A percentile compares a stretch with the other conserved stretches of the same genome.
Conservation (phyloP, 2,329 filamentous ascomycete species). For the Stagonosporopsis chrysanthemi region DNA sequence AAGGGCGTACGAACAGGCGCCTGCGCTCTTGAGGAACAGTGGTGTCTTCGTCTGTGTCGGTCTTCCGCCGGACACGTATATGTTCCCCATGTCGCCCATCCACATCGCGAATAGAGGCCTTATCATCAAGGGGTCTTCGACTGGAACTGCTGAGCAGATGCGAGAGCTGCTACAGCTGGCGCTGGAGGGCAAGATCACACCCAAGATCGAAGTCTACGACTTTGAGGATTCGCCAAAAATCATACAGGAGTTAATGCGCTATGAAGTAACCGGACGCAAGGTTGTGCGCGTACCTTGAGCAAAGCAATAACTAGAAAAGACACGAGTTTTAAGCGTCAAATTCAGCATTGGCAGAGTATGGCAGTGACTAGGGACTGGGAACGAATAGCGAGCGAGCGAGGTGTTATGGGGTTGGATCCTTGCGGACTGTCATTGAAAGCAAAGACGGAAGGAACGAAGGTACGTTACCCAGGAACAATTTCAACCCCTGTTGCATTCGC, state of each 20-base stretch:
- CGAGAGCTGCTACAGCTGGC: constrained; percentile 55
- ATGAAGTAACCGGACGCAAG: constrained; percentile 48
- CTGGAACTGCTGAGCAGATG: constrained; percentile 56
- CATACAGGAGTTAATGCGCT: constrained; percentile 43
- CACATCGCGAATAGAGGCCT: constrained; percentile 56
- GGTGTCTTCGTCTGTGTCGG: constrained; percentile 59
- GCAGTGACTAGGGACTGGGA: background rate
- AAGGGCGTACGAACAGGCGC: constrained; percentile 54
- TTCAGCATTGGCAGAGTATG: background rate
- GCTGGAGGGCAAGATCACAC: constrained; percentile 52
- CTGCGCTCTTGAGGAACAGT: constrained; percentile 54
- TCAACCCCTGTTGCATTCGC: background rate
- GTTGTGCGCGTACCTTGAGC: constrained; percentile 43
- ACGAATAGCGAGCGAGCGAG: background rate
- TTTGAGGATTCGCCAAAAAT: constrained; percentile 48
- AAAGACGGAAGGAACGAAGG: too few species aligned
- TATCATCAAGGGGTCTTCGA: constrained; percentile 57
- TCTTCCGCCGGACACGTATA: constrained; percentile 53
- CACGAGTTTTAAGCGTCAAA: background rate
- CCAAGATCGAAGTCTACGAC: constrained; percentile 47
- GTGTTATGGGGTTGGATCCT: too few species aligned
- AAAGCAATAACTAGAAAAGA: background rate
- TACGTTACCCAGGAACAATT: too few species aligned
- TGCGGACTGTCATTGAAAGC: too few species aligned
- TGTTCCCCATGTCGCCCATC: constrained; percentile 56